Base-by-base conservation (phyloP, 1,139 yeast genomes). In the Eremothecium gossypii region DNA sequence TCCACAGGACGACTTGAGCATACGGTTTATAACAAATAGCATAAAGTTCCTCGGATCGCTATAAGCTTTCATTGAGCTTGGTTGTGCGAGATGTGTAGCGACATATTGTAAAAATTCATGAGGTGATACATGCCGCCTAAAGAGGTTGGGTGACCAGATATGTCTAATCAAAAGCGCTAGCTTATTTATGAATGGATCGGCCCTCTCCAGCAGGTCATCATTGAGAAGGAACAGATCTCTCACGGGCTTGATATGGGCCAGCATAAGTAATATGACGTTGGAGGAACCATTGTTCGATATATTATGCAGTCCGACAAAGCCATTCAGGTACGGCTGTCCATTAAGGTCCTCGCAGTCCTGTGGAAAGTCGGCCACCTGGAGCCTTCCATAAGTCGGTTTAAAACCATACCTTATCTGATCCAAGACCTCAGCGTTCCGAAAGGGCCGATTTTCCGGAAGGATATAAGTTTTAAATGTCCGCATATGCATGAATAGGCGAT, bases 241-340 rank as follows among this genome's bases (percentile, higher is more conserved):
- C 1, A 83, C 47, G 1, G 71, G 68, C 0, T 61, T 48, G 1
- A 78, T 60, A 58, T 83, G 94, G 1, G 76, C 63, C 5, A 84
- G 41, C 10, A 73, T 60, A 47, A 78, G 83, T 7, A 83, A 45
- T 0, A 79, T 58, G 1, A 74, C 83, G 51, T 78, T 80, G 32
- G 77, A 64, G 50, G 76, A 77, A 45, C 72, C 79, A 42, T 69
- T 69, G 7, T 63, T 60, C 37, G 70, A 65, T 41, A 76, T 66
- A 50, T 74, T 74, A 55, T 77, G 79, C 43, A 83, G 52, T 0
- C 89, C 87, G 28, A 83, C 66, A 52, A 65, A 80, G 0, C 95
- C 94, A 2, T 80, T 79, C 3, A 55, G 47, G 51, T 81, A 84
- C 6, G 59, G 46, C 12, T 66, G 62, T 17, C 69, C 70, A 33